phyloP scores from a whole-genome alignment of 441 rosid species.

The Pelargonium australe region DNA sequence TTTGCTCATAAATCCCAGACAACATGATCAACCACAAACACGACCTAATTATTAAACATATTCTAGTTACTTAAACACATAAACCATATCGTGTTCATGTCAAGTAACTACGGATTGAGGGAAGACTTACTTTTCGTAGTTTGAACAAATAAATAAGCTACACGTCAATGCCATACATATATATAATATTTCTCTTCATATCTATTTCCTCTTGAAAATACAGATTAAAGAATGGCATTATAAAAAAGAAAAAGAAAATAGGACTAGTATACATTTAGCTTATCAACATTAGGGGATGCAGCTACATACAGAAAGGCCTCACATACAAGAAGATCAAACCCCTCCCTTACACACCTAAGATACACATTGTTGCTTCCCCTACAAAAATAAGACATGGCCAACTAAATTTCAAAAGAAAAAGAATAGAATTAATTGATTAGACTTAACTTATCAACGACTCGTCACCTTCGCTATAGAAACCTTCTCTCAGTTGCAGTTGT shows the following conservation, averaged over 20 bases:
- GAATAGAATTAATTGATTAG: constrained; percentile 2
- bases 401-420: background rate
- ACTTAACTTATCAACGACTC: too few relatives aligned
- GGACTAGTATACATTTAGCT: constrained; percentile 1
- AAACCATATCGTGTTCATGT: too few relatives aligned
- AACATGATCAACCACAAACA: too few relatives aligned
- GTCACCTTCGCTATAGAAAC: background rate
- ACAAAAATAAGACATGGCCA: constrained; percentile 3
- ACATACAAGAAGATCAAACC: background rate
- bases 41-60: too few relatives aligned
- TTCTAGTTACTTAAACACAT: too few relatives aligned
- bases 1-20: too few relatives aligned
- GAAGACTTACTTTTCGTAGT: too few relatives aligned
- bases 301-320: too few relatives aligned
- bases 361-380: background rate
- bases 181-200: too few relatives aligned
- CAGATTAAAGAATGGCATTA: constrained; percentile 1
- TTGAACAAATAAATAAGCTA: too few relatives aligned
- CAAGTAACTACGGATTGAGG: too few relatives aligned
- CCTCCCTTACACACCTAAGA: constrained; percentile 1
- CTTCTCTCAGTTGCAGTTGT: background rate
- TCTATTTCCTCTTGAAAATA: background rate
- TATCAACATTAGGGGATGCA: background rate
- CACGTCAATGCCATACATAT: too few relatives aligned
- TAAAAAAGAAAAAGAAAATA: background rate